A percentile compares a stretch with the other conserved stretches of the same genome.
Conservation (phyloP, 805 yeast species). For the Metschnikowia matae region DNA sequence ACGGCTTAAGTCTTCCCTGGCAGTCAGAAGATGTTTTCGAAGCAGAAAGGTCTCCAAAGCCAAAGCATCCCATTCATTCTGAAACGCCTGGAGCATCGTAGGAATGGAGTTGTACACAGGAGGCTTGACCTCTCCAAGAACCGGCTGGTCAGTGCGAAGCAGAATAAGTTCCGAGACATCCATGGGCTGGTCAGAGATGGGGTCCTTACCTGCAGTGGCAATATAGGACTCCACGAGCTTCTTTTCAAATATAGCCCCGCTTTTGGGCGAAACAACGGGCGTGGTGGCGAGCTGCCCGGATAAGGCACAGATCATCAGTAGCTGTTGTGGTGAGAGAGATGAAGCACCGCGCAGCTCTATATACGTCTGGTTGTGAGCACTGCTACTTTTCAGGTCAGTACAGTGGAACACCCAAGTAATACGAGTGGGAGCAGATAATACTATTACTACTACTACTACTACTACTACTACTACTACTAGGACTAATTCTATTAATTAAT, state of each 20-base stretch:
- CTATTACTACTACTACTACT: no score
- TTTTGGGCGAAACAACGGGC: slow-evolving; percentile 74
- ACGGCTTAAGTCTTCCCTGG: slow-evolving; percentile 69
- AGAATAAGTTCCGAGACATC: slow-evolving; percentile 47
- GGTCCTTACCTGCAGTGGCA: slow-evolving; percentile 66
- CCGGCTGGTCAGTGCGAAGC: slow-evolving; percentile 13
- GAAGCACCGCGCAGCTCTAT: not conserved
- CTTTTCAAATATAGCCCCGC: slow-evolving; percentile 69
- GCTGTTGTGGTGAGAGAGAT: not conserved
- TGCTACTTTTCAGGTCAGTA: not conserved
- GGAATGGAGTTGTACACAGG: slow-evolving; percentile 70
- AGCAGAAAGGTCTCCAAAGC: slow-evolving; percentile 76
- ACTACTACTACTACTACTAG: no score
- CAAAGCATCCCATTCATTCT: slow-evolving; percentile 86
- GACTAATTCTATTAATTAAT: no score
- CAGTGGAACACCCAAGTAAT: no score
- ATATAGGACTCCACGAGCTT: slow-evolving; percentile 58
- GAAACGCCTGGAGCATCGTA: slow-evolving; percentile 65
- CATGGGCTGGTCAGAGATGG: slow-evolving; percentile 64
- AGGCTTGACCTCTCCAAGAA: slow-evolving; percentile 36
- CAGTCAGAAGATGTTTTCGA: slow-evolving; percentile 61
- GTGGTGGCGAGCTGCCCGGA: slow-evolving; percentile 68
- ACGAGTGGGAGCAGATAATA: no score
- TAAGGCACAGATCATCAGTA: slow-evolving; percentile 29
- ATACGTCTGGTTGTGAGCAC: not conserved